These are phyloP conservation scores for Lupinus albus DNA, from an alignment of 306 rosid genomes.

Conservation along the genomic window DNA sequence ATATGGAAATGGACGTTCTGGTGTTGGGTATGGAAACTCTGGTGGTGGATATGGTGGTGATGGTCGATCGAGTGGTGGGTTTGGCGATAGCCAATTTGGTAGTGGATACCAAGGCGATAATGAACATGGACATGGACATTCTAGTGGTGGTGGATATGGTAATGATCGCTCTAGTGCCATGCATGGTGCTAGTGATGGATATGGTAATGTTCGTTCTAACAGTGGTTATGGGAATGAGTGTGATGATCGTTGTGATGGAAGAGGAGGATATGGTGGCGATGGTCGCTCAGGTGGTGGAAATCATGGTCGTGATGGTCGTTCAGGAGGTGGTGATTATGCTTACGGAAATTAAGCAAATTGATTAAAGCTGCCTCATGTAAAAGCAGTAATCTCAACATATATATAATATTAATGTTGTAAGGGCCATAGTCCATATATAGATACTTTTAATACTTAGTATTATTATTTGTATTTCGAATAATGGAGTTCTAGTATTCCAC, in stretches of 20 bases:
- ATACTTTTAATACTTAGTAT: neutral
- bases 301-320: neutral
- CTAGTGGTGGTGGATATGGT: constrained; percentile 3
- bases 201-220: neutral
- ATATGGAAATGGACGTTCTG: neutral
- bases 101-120: neutral
- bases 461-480: neutral
- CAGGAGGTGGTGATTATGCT: constrained; percentile 21
- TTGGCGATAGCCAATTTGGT: neutral
- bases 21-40: neutral
- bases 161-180: neutral
- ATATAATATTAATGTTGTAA: neutral
- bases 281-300: neutral
- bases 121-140: neutral
- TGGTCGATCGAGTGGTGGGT: neutral
- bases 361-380: constrained; percentile 25
- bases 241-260: neutral
- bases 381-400: neutral
- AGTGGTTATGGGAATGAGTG: neutral
- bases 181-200: neutral
- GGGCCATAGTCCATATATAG: neutral
- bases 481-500: neutral
- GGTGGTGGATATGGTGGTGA: neutral
- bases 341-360: constrained; percentile 11
- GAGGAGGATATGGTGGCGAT: too few relatives aligned